Base-by-base conservation (phyloP, 1,284 basidiomycete genomes). In the Mycena citricolor region DNA sequence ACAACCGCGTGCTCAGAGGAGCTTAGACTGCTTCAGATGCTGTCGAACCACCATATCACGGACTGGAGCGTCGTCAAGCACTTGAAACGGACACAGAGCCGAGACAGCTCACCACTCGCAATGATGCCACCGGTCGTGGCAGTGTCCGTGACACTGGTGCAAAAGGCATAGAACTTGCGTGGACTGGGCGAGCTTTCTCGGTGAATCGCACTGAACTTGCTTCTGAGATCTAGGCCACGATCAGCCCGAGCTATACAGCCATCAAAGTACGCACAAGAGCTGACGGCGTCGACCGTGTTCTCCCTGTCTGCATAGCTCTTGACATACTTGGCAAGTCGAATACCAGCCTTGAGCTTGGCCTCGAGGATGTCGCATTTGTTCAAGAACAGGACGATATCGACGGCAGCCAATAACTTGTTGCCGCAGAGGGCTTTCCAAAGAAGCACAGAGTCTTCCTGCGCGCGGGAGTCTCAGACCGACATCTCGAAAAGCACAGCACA, bases 291-390 rank as follows among this genome's bases (percentile, higher is more conserved):
- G 30, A 86, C 61, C 56, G 86, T 80, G 47, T 89, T 89, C 42
- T 72, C 67, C 38, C 86, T 69, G 51, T 89, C 84, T 13, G 81
- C 81, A 55, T 84, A 89, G 58, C 78, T 86, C 48, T 79, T 74
- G 43, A 89, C 79, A 54, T 87, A 89, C 62, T 82, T 80, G 44
- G 76, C 63, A 41, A 89, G 60, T 40, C 70, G 71, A 26, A 83
- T 70, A 13, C 86, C 86, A 2, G 76, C 64, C 12, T 70, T 67
- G 25, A 89, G 65, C 63, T 89, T 89, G 43, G 68, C 57, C 36
- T 81, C 77, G 32, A 88, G 65, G 43, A 89, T 80, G 61, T 89
- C 86, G 54, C 86, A 88, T 56, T 89, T 89, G 66, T 89, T 89
- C 42, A 89, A 71, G 69, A 89, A 89, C 20, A 89, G 71, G 37